Evolutionary conservation across 352 stramenopile genomes (phyloP), one percentile per base, ranked within the genome.

Genomic region (Globisporangium ultimum): DNA sequence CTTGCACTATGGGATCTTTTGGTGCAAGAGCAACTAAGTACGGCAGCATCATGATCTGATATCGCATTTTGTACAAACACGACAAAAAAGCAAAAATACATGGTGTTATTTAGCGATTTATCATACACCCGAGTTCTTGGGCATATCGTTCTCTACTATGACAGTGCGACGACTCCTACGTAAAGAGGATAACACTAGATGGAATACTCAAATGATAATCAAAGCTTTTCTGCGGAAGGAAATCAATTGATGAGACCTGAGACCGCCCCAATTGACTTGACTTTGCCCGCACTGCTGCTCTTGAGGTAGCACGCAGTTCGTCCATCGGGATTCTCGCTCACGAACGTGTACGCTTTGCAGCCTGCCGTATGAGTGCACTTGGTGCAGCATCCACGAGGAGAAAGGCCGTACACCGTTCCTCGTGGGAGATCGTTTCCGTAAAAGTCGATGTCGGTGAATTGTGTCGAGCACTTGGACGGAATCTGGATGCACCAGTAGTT

Each of bases 401-500:
- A 20, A 2, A 36, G 18, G 15, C 13, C 58, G n/a, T 55, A 24
- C 3, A 63, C 32, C 12, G 49, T 48, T 32, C 24, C 24, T 6
- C 24, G 24, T 20, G 13, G 10, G 11, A 68, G 28, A 17, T 68
- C 62, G 36, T 68, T 32, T 36, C 62, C 62, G 24, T 60, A 53
- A 24, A 64, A 67, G 40, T 68, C 62, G 2, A 66, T 20, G 32
- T 45, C 58, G 3, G 48, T 45, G 17, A 68, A 48, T 21, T 67
- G 62, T 8, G 32, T 18, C 6, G 43, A 53, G 52, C 62, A 69
- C 48, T 69, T 15, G 36, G 24, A 22, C 9, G 62, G 62, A 10
- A 22, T 34, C 1, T 45, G 47, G 42, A 41, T 43, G 55, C 75
- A 85, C 59, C 82, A 72, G 65, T 73, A 80, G 55, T 78, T 70